These are phyloP conservation scores for Ecytonucleospora hepatopenaei DNA, from an alignment of 371 early-diverging fungal genomes.

Conservation along the genomic window DNA sequence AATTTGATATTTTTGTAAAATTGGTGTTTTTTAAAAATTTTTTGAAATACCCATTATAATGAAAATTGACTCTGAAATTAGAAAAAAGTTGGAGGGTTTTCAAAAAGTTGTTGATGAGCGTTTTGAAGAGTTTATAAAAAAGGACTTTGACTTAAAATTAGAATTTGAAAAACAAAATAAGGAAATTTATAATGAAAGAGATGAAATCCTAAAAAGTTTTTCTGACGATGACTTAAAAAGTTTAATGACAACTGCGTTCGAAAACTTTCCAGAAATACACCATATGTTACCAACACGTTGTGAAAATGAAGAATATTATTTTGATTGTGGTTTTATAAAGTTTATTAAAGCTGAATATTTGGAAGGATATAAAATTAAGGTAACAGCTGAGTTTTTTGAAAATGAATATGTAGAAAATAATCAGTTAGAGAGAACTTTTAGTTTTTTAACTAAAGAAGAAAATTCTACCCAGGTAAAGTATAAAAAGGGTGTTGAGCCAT, in stretches of 20 bases:
- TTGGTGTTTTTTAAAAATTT: neutral
- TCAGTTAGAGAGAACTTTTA: slow-evolving; percentile 35
- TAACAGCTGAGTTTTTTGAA: slow-evolving; percentile 29
- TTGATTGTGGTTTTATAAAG: slow-evolving; percentile 11
- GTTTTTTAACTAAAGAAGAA: slow-evolving; percentile 10
- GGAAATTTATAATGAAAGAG: slow-evolving; percentile 16
- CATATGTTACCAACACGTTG: neutral
- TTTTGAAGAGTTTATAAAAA: slow-evolving; percentile 17
- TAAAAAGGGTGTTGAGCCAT: slow-evolving; percentile 25
- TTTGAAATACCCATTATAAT: neutral
- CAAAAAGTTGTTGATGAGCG: slow-evolving; percentile 33
- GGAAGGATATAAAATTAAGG: slow-evolving; percentile 30
- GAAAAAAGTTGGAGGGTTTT: slow-evolving; percentile 21
- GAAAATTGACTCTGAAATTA: neutral
- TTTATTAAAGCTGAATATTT: slow-evolving; percentile 39
- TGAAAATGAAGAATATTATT: neutral
- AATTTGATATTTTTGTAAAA: neutral
- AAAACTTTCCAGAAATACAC: slow-evolving; percentile 2
- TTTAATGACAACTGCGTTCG: neutral
- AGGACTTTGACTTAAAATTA: slow-evolving; percentile 37
- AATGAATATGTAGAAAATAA: slow-evolving; percentile 45
- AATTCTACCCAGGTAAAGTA: slow-evolving; percentile 33
- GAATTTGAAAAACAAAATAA: slow-evolving; percentile 20
- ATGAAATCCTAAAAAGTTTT: neutral
- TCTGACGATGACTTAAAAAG: neutral